Percentiles rank a stretch among this genome's conserved stretches.
Evolutionary conservation across 805 yeast species (phyloP).

Genomic region (Barnettozyma botsteinii): DNA sequence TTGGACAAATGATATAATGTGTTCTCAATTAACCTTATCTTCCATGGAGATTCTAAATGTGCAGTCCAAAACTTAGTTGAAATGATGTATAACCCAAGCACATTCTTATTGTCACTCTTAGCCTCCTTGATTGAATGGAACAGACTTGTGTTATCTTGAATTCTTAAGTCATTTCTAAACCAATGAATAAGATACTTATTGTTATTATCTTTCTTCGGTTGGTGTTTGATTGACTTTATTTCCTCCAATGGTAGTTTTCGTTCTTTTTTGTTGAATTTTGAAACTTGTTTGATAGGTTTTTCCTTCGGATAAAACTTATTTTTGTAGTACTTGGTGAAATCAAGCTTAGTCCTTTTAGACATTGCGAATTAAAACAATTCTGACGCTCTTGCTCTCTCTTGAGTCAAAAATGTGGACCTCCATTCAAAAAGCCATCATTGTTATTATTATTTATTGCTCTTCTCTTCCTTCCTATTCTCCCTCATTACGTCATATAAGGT

Average conservation of each 20-base stretch:
- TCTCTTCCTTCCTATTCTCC: too few species aligned
- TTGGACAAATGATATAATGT: slow-evolving; percentile 29
- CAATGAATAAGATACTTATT: slow-evolving; percentile 34
- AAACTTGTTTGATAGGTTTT: slow-evolving; percentile 7
- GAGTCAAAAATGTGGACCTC: too few species aligned
- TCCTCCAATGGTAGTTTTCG: slow-evolving; percentile 10
- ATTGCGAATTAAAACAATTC: too few species aligned
- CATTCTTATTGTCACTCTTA: slow-evolving; percentile 25
- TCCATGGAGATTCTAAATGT: slow-evolving; percentile 40
- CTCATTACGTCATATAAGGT: too few species aligned
- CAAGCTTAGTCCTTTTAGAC: slow-evolving; percentile 14
- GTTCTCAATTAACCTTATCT: slow-evolving; percentile 33
- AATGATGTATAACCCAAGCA: slow-evolving; percentile 37
- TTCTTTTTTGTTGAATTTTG: slow-evolving; percentile 10
- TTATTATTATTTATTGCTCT: too few species aligned
- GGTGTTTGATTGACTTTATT: slow-evolving; percentile 1
- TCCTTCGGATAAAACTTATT: slow-evolving; percentile 7
- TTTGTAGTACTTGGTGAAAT: slow-evolving; percentile 14
- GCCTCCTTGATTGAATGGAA: slow-evolving; percentile 32
- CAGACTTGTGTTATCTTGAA: slow-evolving; percentile 39
- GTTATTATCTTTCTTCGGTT: background rate
- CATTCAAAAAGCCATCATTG: too few species aligned
- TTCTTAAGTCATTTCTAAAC: slow-evolving; percentile 42
- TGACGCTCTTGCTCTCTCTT: too few species aligned
- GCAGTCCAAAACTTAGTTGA: slow-evolving; percentile 36